Conservation (phyloP, 768 basidiomycete genomes). For the Paxillus rubicundulus region DNA sequence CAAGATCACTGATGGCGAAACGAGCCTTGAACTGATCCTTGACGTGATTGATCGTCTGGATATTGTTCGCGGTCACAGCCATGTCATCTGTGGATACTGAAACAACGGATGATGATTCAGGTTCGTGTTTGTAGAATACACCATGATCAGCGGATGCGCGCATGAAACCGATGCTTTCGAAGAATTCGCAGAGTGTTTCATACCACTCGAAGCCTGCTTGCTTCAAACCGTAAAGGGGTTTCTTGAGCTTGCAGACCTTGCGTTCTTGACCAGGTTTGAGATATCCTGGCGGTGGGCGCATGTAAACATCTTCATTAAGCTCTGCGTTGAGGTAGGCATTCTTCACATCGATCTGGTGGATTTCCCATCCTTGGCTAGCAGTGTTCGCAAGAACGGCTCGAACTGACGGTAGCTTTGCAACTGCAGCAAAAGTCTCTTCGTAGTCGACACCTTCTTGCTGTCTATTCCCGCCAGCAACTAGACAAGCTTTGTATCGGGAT, state of each 20-base stretch:
- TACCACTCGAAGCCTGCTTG: conserved; percentile 25
- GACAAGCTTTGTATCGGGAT: conserved; percentile 23
- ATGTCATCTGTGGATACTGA: conserved; percentile 5
- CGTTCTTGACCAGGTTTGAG: conserved; percentile 1
- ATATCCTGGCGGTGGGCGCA: conserved; percentile 24
- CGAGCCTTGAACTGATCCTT: conserved; percentile 17
- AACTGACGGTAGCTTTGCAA: conserved; percentile 11
- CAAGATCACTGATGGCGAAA: conserved; percentile 33
- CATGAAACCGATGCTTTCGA: conserved; percentile 1
- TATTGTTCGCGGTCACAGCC: background rate
- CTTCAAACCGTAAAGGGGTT: conserved; percentile 33
- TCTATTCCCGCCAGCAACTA: conserved; percentile 35
- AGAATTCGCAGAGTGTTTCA: background rate
- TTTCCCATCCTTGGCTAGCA: conserved; percentile 10
- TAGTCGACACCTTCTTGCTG: conserved; percentile 35
- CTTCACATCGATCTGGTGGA: conserved; percentile 12
- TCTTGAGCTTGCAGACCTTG: conserved; percentile 22
- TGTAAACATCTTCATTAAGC: conserved; percentile 17
- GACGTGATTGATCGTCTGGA: background rate
- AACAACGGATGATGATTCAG: background rate
- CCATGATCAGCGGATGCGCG: conserved; percentile 1
- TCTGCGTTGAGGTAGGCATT: conserved; percentile 17
- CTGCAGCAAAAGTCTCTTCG: conserved; percentile 33
- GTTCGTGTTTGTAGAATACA: conserved; percentile 2
- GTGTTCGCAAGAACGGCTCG: conserved; percentile 1